These are phyloP conservation scores for Sporothrix globosa DNA, from an alignment of 2,329 filamentous ascomycete genomes.

Conservation along the genomic window DNA sequence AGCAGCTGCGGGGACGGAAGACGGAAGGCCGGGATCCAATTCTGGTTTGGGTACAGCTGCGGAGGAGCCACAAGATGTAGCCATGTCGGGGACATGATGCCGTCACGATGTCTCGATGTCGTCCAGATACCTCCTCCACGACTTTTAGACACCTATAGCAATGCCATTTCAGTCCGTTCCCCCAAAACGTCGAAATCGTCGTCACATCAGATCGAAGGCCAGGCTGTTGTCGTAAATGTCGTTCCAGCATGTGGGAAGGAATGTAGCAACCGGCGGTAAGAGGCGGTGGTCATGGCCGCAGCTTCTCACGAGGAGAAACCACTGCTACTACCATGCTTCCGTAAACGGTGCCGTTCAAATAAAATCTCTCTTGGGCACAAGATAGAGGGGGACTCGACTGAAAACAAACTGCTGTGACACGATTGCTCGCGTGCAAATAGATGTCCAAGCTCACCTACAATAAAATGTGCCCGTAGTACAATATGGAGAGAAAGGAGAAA, in stretches of 20 bases:
- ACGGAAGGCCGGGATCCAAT: no score
- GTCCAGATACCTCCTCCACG: not conserved
- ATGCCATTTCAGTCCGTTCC: not conserved
- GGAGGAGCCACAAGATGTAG: not conserved
- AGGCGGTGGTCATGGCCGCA: conserved; percentile 64
- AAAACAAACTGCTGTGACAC: conserved; percentile 38
- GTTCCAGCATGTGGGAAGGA: not conserved
- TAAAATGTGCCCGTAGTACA: conserved; percentile 71
- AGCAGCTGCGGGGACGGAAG: not conserved
- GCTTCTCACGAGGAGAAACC: conserved; percentile 37
- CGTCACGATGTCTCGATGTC: not conserved
- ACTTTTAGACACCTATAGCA: conserved; percentile 19
- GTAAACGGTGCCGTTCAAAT: conserved; percentile 63
- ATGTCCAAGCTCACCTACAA: conserved; percentile 69
- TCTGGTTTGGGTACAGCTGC: not conserved
- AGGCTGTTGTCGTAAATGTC: not conserved
- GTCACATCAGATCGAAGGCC: no score
- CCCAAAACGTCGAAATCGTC: not conserved
- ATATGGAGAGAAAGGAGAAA: conserved; percentile 55
- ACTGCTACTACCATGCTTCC: conserved; percentile 67
- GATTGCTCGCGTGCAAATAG: conserved; percentile 34
- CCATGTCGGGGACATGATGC: conserved; percentile 13
- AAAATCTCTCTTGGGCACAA: conserved; percentile 65
- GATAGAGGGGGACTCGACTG: conserved; percentile 72
- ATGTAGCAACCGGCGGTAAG: conserved; percentile 78